Conservation (phyloP, 805 yeast species). For the Candida chauliodis region DNA sequence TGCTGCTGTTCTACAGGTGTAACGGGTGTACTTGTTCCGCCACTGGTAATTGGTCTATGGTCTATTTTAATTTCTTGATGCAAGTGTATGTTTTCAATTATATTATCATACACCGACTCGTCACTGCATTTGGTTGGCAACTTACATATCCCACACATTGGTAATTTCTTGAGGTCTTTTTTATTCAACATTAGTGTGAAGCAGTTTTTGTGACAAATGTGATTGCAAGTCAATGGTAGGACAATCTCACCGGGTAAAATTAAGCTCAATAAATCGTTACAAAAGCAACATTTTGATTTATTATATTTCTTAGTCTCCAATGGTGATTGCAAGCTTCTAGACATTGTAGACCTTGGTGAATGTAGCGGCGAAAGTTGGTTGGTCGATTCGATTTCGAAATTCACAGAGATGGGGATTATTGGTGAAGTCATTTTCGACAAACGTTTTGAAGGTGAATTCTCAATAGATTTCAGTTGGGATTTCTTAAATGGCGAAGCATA, state of each 20-base stretch:
- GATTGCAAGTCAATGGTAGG: constrained; percentile 20
- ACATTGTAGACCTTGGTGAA: neutral
- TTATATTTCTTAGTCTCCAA: constrained; percentile 3
- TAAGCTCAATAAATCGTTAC: constrained; percentile 14
- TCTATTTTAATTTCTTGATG: constrained; percentile 4
- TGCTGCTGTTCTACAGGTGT: constrained; percentile 6
- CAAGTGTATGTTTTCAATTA: constrained; percentile 3
- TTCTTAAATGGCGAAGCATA: constrained; percentile 5
- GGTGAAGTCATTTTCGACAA: neutral
- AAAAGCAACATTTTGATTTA: constrained; percentile 16
- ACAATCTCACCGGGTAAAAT: constrained; percentile 15
- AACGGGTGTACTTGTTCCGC: neutral
- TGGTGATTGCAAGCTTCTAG: constrained; percentile 1
- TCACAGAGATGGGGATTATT: constrained; percentile 1
- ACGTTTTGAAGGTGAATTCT: neutral
- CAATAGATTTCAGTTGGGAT: neutral
- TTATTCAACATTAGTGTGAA: constrained; percentile 14
- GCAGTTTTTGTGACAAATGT: constrained; percentile 26
- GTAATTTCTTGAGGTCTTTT: constrained; percentile 10
- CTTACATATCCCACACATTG: constrained; percentile 15
- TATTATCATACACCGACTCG: constrained; percentile 2
- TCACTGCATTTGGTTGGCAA: constrained; percentile 13
- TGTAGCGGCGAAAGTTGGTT: neutral
- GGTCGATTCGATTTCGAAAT: constrained; percentile 1
- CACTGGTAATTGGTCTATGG: neutral